Conservation (phyloP, 352 stramenopile genomes). For the Blastocystis sp. region DNA sequence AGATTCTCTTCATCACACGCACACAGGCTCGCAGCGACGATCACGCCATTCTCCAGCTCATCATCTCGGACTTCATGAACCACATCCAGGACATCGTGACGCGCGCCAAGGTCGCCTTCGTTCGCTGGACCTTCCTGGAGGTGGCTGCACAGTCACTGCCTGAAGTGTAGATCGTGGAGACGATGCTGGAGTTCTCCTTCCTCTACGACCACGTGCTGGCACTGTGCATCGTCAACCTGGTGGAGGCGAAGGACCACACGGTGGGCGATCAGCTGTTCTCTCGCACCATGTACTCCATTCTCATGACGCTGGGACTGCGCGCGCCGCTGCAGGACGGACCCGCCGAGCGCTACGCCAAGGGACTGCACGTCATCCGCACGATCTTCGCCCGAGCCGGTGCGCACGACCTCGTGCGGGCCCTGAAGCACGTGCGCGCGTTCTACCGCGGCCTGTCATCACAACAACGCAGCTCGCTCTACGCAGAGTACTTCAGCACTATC, state of each 20-base stretch:
- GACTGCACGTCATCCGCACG: not conserved
- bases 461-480: not conserved
- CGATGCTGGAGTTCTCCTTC: not conserved
- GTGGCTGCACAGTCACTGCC: not conserved
- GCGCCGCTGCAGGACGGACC: not conserved
- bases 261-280: not conserved
- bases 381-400: not conserved
- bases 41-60: not conserved
- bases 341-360: not conserved
- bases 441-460: not conserved
- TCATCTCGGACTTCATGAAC: slow-evolving; percentile 52
- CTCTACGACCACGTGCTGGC: slow-evolving; percentile 44
- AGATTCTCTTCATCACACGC: slow-evolving; percentile 37
- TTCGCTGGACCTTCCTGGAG: slow-evolving; percentile 24
- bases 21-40: not conserved
- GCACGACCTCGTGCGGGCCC: not conserved
- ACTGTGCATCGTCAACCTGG: slow-evolving; percentile 24
- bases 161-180: slow-evolving; percentile 26
- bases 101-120: not conserved
- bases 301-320: slow-evolving; percentile 22
- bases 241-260: not conserved
- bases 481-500: not conserved
- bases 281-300: slow-evolving; percentile 5
- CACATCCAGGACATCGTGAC: slow-evolving; percentile 15
- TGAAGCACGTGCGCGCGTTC: slow-evolving; percentile 41